Conservation (phyloP, 2,329 filamentous ascomycete genomes). For the Clarireedia monteithiana region DNA sequence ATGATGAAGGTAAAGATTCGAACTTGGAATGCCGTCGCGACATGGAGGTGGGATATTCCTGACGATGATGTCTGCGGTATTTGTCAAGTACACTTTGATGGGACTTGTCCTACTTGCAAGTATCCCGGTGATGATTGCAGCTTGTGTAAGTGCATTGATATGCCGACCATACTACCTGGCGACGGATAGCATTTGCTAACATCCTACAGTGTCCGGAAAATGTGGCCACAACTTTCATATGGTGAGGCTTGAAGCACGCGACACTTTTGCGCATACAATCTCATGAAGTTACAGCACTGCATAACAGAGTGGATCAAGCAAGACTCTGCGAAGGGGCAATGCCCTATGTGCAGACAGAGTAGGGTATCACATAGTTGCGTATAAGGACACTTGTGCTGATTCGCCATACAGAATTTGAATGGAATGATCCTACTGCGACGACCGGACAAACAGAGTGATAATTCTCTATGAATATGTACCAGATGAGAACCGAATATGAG, state of each 20-base stretch:
- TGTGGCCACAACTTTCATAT: slow-evolving; percentile 98
- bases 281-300: slow-evolving; percentile 60
- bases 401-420: slow-evolving; percentile 4
- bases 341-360: slow-evolving; percentile 97
- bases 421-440: slow-evolving; percentile 2
- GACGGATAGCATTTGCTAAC: neutral
- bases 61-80: slow-evolving; percentile 98
- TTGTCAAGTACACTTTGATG: slow-evolving; percentile 95
- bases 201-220: slow-evolving; percentile 72
- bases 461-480: neutral
- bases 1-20: slow-evolving; percentile 92
- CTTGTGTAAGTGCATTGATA: slow-evolving; percentile 53
- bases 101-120: slow-evolving; percentile 95
- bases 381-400: neutral
- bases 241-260: slow-evolving; percentile 43
- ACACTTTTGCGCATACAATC: neutral
- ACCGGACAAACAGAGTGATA: neutral
- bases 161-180: neutral
- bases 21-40: slow-evolving; percentile 88
- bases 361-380: slow-evolving; percentile 24
- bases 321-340: slow-evolving; percentile 86
- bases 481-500: too few species aligned
- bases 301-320: slow-evolving; percentile 95
- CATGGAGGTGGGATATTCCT: slow-evolving; percentile 96
- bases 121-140: slow-evolving; percentile 95